A percentile compares a stretch with the other conserved stretches of the same genome.
Evolutionary conservation across 2,329 filamentous ascomycete species (phyloP).

Genomic region (Raffaelea arxii): DNA sequence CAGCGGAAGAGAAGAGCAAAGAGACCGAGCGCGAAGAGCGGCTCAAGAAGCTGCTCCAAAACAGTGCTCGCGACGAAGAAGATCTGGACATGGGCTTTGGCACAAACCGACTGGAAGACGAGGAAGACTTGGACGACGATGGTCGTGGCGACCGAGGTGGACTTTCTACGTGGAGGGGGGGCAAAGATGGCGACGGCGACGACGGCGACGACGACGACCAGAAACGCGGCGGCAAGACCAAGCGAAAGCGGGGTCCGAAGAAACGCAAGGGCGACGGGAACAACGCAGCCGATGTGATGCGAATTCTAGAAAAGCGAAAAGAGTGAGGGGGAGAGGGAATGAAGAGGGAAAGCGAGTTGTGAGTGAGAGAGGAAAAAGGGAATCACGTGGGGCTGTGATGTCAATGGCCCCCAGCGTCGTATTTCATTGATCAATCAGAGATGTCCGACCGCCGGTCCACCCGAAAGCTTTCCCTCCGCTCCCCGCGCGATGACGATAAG

Average conservation of each 20-base stretch:
- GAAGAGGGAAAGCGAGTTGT: no score
- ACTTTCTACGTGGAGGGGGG: slow-evolving; percentile 47
- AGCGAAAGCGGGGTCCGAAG: slow-evolving; percentile 61
- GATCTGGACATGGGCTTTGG: slow-evolving; percentile 96
- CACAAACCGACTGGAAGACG: slow-evolving; percentile 75
- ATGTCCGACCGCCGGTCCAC: no score
- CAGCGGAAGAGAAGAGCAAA: slow-evolving; percentile 28
- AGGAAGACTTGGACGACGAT: slow-evolving; percentile 66
- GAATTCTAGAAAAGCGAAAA: slow-evolving; percentile 55
- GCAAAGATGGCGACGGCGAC: slow-evolving; percentile 28
- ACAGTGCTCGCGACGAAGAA: slow-evolving; percentile 69
- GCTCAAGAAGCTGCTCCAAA: slow-evolving; percentile 63
- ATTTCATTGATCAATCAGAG: no score
- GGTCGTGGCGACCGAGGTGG: slow-evolving; percentile 56
- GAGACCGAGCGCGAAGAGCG: slow-evolving; percentile 52
- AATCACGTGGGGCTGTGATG: no score
- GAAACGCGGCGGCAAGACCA: slow-evolving; percentile 35
- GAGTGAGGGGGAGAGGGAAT: no score
- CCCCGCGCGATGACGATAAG: no score
- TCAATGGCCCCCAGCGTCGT: no score
- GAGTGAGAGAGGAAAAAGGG: no score
- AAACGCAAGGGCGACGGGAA: slow-evolving; percentile 74
- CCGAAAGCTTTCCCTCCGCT: no score
- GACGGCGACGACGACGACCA: slow-evolving; percentile 37
- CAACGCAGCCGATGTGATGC: slow-evolving; percentile 69